Percentiles rank a stretch among this genome's conserved stretches.
Evolutionary conservation across 768 basidiomycete genomes (phyloP).

Genomic region (Leucosporidium yakuticum): DNA sequence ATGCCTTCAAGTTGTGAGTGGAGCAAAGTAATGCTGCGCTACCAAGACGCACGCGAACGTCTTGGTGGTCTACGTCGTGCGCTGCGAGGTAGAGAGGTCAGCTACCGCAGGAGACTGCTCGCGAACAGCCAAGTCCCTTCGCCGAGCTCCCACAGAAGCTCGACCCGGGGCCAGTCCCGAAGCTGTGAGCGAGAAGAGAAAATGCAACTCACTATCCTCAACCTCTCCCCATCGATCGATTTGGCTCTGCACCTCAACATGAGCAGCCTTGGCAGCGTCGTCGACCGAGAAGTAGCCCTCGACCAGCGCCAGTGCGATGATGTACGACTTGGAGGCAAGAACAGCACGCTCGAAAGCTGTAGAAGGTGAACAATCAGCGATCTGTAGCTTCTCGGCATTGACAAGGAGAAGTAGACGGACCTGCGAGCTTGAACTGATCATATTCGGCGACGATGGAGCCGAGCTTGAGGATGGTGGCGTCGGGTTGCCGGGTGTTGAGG

Average conservation of each 20-base stretch:
- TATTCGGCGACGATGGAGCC: slow-evolving; percentile 56
- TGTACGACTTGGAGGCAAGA: slow-evolving; percentile 80
- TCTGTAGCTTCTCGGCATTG: neutral
- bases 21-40: slow-evolving; percentile 48
- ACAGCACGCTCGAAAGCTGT: slow-evolving; percentile 86
- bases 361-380: neutral
- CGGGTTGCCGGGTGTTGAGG: slow-evolving; percentile 62
- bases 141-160: neutral
- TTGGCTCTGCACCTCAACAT: slow-evolving; percentile 91
- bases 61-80: slow-evolving; percentile 96
- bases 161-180: neutral
- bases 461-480: slow-evolving; percentile 61
- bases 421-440: slow-evolving; percentile 82
- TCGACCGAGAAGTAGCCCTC: slow-evolving; percentile 70
- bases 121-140: neutral
- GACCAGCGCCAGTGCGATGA: slow-evolving; percentile 79
- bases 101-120: neutral
- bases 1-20: no score
- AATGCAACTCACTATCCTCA: slow-evolving; percentile 74
- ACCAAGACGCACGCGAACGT: slow-evolving; percentile 77
- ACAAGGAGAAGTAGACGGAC: slow-evolving; percentile 49
- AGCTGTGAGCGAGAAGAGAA: neutral
- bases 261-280: slow-evolving; percentile 73
- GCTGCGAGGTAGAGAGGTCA: slow-evolving; percentile 50
- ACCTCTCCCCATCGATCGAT: slow-evolving; percentile 99